phyloP scores from a whole-genome alignment of 306 rosid species.

The Pyrus communis region DNA sequence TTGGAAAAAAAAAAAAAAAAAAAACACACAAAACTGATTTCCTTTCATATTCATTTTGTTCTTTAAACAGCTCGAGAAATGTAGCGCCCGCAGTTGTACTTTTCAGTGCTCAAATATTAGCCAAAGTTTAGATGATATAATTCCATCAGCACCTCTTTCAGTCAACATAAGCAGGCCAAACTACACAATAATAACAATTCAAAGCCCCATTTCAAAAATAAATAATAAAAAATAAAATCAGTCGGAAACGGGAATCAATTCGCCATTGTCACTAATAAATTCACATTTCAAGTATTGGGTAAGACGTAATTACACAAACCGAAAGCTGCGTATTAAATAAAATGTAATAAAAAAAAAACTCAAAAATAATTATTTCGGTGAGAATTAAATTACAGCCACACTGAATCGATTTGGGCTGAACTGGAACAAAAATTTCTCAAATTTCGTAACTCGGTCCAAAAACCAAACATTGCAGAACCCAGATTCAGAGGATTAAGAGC shows the following conservation, averaged over 20 bases:
- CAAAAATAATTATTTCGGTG: not conserved
- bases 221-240: not conserved
- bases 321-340: not conserved
- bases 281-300: not conserved
- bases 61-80: not conserved
- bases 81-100: not conserved
- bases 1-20: not conserved
- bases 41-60: not conserved
- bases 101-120: not conserved
- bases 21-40: not conserved
- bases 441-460: not conserved
- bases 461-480: not conserved
- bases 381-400: not conserved
- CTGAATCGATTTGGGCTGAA: not conserved
- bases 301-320: not conserved
- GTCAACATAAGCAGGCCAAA: not conserved
- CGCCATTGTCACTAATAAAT: not conserved
- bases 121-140: not conserved
- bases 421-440: not conserved
- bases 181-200: not conserved
- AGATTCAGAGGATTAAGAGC: not conserved
- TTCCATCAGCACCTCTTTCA: constrained; percentile 6
- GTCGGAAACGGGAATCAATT: not conserved
- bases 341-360: not conserved
- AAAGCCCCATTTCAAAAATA: not conserved